Percentiles rank a stretch among this genome's conserved stretches.
Conservation (phyloP, 2,329 filamentous ascomycete genomes). For the Fusarium sp. region DNA sequence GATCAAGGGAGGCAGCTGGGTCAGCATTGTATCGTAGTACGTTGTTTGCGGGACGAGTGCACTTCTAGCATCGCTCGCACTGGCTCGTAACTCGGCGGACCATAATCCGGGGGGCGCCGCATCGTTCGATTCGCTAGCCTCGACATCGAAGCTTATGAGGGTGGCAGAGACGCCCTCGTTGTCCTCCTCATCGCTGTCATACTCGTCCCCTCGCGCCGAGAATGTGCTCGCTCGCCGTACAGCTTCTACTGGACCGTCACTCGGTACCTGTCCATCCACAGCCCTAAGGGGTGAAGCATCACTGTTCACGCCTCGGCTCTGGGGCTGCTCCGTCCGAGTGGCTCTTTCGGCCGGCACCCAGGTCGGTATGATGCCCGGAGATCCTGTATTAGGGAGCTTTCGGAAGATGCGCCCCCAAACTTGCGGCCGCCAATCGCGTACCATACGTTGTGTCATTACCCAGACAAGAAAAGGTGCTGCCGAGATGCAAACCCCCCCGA, state of each 20-base stretch:
- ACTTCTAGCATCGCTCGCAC: slow-evolving; percentile 54
- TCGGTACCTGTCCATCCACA: slow-evolving; percentile 51
- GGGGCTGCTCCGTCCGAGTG: slow-evolving; percentile 39
- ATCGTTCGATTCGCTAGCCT: slow-evolving; percentile 68
- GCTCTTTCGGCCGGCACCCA: slow-evolving; percentile 27
- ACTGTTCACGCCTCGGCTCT: slow-evolving; percentile 42
- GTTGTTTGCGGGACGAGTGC: slow-evolving; percentile 47
- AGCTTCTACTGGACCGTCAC: slow-evolving; percentile 51
- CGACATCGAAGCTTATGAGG: slow-evolving; percentile 74
- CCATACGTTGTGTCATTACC: slow-evolving; percentile 59
- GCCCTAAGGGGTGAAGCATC: slow-evolving; percentile 47
- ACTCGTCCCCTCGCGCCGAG: slow-evolving; percentile 67
- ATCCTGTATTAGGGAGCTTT: slow-evolving; percentile 58
- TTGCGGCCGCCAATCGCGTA: slow-evolving; percentile 54
- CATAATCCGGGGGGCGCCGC: slow-evolving; percentile 66
- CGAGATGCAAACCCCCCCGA: slow-evolving; percentile 59
- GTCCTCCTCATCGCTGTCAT: slow-evolving; percentile 71
- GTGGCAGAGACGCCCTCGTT: slow-evolving; percentile 70
- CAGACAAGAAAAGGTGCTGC: slow-evolving; percentile 65
- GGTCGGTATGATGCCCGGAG: slow-evolving; percentile 44
- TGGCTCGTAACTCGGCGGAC: slow-evolving; percentile 73
- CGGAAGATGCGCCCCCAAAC: slow-evolving; percentile 59
- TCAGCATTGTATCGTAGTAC: slow-evolving; percentile 67
- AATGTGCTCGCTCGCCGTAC: slow-evolving; percentile 63
- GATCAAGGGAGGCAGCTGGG: slow-evolving; percentile 64